These are phyloP conservation scores for Neurospora terricola DNA, from an alignment of 495 filamentous ascomycete genomes.

Conservation along the genomic window DNA sequence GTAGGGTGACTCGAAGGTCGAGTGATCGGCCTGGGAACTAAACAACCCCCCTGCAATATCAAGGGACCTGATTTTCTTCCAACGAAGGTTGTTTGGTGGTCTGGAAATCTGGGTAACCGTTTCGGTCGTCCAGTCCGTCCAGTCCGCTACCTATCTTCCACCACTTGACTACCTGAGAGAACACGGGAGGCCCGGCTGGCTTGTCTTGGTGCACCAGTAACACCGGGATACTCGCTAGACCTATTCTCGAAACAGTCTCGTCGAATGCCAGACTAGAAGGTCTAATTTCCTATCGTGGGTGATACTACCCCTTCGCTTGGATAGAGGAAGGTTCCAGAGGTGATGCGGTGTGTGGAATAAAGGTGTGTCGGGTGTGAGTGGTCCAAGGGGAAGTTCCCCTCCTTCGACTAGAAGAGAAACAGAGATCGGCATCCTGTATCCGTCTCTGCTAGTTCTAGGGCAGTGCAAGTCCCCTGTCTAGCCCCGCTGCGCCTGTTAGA, in stretches of 20 bases:
- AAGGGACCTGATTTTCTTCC: not conserved
- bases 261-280: not conserved
- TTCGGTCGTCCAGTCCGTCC: not conserved
- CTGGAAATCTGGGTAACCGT: not conserved
- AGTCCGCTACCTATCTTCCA: not conserved
- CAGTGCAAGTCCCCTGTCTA: not conserved
- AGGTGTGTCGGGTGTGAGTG: not conserved
- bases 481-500: not conserved
- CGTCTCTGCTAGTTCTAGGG: not conserved
- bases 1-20: not conserved
- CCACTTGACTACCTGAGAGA: not conserved
- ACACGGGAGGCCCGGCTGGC: not conserved
- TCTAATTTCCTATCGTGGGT: not conserved
- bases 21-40: not conserved
- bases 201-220: not conserved
- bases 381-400: not conserved
- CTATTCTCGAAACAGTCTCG: not conserved
- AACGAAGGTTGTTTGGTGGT: not conserved
- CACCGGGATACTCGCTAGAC: not conserved
- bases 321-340: not conserved
- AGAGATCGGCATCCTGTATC: not conserved
- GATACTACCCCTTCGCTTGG: not conserved
- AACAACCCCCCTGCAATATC: not conserved
- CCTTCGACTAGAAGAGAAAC: not conserved
- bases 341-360: not conserved